A percentile compares a stretch with the other conserved stretches of the same genome.
Conservation (phyloP, 2,329 filamentous ascomycete species). For the Aspergillus japonicus region DNA sequence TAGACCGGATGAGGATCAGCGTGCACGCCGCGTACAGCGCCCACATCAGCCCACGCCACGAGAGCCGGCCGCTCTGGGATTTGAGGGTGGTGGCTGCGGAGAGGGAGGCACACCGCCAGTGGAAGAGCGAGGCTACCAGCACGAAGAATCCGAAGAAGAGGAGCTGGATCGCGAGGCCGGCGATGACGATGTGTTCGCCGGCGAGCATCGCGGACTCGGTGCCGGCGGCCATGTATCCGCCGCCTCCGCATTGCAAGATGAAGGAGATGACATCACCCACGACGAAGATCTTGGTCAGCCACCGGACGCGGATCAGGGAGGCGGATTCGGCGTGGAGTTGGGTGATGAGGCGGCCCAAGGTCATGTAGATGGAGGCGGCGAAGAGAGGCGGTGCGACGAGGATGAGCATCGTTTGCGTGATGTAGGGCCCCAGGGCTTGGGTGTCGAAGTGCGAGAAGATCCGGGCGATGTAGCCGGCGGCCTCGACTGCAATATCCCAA, state of each 20-base stretch:
- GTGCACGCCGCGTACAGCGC: conserved; percentile 26
- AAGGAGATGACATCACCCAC: conserved; percentile 31
- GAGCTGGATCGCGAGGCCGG: conserved; percentile 58
- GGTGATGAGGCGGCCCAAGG: conserved; percentile 27
- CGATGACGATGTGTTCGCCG: conserved; percentile 50
- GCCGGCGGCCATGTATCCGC: conserved; percentile 29
- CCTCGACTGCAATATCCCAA: conserved; percentile 17
- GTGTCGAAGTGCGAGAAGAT: conserved; percentile 27
- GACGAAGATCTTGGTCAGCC: conserved; percentile 33
- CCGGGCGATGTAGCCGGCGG: conserved; percentile 28
- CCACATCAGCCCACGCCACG: conserved; percentile 20
- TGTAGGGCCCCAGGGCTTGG: conserved; percentile 25
- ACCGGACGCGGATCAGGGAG: conserved; percentile 23
- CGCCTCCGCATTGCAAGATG: conserved; percentile 29
- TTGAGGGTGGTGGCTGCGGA: background rate
- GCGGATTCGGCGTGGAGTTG: conserved; percentile 18
- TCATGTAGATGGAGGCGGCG: conserved; percentile 34
- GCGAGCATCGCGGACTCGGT: conserved; percentile 14
- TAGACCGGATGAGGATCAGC: conserved; percentile 32
- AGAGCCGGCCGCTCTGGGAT: background rate
- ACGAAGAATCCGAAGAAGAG: conserved; percentile 59
- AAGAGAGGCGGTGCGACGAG: conserved; percentile 32
- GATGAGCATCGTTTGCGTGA: conserved; percentile 31
- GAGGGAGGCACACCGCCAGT: conserved; percentile 40
- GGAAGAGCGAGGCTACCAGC: conserved; percentile 51